Conservation (phyloP, 148 eudicot species). For the Diospyros lotus region DNA sequence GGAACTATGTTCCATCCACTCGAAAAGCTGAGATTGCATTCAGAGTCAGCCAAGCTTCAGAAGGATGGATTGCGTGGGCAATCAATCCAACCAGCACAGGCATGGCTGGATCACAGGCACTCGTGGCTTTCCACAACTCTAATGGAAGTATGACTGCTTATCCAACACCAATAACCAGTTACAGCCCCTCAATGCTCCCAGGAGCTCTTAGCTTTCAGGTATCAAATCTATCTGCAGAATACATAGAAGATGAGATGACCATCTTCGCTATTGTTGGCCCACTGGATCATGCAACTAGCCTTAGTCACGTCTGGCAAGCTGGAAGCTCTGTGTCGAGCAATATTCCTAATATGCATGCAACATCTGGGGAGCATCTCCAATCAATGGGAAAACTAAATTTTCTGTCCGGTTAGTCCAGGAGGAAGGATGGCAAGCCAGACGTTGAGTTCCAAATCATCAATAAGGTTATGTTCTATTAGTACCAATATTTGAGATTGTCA, state of each 20-base stretch:
- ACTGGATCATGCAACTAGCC: conserved; percentile 24
- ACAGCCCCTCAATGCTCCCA: conserved; percentile 38
- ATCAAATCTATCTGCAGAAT: conserved; percentile 45
- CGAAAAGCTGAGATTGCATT: conserved; percentile 36
- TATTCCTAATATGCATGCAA: conserved; percentile 40
- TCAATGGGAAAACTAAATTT: conserved; percentile 39
- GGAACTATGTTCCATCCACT: conserved; percentile 37
- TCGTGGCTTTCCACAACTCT: conserved; percentile 42
- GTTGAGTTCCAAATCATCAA: background rate
- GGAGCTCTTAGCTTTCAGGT: conserved; percentile 40
- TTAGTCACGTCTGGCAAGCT: conserved; percentile 53
- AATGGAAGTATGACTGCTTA: conserved; percentile 35
- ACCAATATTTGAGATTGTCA: background rate
- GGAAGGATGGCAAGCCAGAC: background rate
- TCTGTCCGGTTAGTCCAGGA: conserved; percentile 17
- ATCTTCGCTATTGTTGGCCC: conserved; percentile 48
- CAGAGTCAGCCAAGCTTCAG: conserved; percentile 33
- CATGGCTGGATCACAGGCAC: conserved; percentile 60
- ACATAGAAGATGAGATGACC: conserved; percentile 36
- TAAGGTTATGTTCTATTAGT: background rate
- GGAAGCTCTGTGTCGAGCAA: conserved; percentile 37
- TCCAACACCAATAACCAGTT: conserved; percentile 38
- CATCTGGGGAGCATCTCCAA: conserved; percentile 23
- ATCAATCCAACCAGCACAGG: conserved; percentile 43
- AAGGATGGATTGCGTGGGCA: conserved; percentile 66